A percentile compares a stretch with the other conserved stretches of the same genome.
These are phyloP conservation scores for Marasmius fiardii DNA, from an alignment of 1,284 basidiomycete genomes.

Conservation along the genomic window DNA sequence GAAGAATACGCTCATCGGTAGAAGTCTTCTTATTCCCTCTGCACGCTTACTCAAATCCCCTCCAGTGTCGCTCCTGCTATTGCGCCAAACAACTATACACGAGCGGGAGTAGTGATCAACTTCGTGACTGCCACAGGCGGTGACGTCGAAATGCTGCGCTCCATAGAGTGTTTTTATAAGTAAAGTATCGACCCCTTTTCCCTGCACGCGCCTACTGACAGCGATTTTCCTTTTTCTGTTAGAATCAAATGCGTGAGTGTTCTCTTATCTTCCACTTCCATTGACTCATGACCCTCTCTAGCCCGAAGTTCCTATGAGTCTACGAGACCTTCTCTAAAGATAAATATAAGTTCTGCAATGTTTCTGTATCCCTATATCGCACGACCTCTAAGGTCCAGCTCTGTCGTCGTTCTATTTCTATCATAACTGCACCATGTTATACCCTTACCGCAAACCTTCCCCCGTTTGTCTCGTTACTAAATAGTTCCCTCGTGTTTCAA, in stretches of 20 bases:
- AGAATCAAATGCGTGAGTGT: constrained; percentile 86
- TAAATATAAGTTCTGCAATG: constrained; percentile 32
- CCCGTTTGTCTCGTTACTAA: constrained; percentile 67
- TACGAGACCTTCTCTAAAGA: constrained; percentile 79
- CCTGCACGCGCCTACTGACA: neutral
- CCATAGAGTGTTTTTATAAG: constrained; percentile 97
- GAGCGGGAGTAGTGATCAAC: constrained; percentile 88
- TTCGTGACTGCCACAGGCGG: constrained; percentile 96
- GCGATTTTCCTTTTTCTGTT: constrained; percentile 14
- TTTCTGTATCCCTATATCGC: constrained; percentile 79
- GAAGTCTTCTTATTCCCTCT: constrained; percentile 16
- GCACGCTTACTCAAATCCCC: constrained; percentile 11
- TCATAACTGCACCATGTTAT: constrained; percentile 45
- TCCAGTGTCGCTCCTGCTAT: constrained; percentile 77
- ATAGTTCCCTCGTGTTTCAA: constrained; percentile 44
- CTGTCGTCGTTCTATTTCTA: constrained; percentile 29
- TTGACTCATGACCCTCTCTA: constrained; percentile 27
- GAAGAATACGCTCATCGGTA: constrained; percentile 94
- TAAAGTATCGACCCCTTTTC: constrained; percentile 28
- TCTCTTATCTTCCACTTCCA: neutral
- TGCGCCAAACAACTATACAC: constrained; percentile 70
- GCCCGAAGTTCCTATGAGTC: constrained; percentile 85
- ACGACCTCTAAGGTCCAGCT: constrained; percentile 27
- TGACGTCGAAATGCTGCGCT: constrained; percentile 96
- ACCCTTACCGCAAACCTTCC: constrained; percentile 61